Evolutionary conservation across 2,329 filamentous ascomycete species (phyloP), one percentile per base, ranked within the genome.

Genomic region (Xylaria sp.): DNA sequence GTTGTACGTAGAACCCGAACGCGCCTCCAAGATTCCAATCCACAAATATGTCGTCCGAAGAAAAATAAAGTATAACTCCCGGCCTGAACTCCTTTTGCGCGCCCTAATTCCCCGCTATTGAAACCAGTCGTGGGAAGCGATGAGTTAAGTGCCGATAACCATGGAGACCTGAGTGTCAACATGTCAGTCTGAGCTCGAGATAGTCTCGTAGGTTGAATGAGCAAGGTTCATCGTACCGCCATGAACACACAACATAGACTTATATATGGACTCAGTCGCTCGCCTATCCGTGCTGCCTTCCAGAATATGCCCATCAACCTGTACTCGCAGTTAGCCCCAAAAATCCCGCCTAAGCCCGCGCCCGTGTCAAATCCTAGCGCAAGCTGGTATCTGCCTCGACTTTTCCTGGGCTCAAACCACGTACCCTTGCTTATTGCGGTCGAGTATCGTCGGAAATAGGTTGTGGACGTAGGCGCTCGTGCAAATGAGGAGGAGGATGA

Each of bases 401-500:
- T 46, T 18, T 10, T 3, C 7, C 25, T 23, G 23, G 61, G 25
- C n/a, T 10, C 12, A 15, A 49, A 39, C 41, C 43, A 66, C 86
- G 54, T 88, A 96, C 93, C 94, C 94, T 76, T 95, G 89, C 85
- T 97, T 97, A 81, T 97, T 96, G 61, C 92, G 88, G 82, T 98
- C 95, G 84, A 99, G 93, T 76, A 97, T 91, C 4, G 91, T 88
- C 0, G 96, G 95, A 78, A 96, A 92, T 72, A 97, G 90, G 76
- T 93, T 92, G 85, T 98, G 96, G 66, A 94, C 88, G 83, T 99
- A 98, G 71, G 96, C 90, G 82, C 93, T 94, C 66, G 96, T 98
- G 88, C 96, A 99, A 79, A 98, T 97, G 75, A 97, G 90, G 75
- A 99, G 91, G 61, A 99, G 90, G 77, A 99, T 90, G 74, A 98